Conservation (phyloP, 1,284 basidiomycete genomes). For the Cutaneotrichosporon cyanovorans region DNA sequence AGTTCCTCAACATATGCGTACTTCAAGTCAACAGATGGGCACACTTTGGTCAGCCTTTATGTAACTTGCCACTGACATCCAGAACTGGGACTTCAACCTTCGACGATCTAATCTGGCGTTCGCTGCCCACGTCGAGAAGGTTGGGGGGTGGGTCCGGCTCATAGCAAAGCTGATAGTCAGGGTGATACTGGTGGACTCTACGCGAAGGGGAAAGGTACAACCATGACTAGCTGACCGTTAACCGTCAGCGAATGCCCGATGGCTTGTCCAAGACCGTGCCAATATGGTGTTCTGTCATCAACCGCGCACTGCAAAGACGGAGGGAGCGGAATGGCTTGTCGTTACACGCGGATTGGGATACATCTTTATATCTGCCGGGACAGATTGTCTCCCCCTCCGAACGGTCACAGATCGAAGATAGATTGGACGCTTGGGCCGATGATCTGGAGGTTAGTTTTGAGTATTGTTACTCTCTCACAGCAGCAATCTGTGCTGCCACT, state of each 20-base stretch:
- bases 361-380: constrained; percentile 35
- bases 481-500: constrained; percentile 40
- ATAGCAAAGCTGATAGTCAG: constrained; percentile 45
- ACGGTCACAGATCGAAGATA: constrained; percentile 50
- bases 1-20: constrained; percentile 54
- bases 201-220: constrained; percentile 69
- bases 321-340: background rate
- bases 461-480: background rate
- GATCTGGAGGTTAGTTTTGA: constrained; percentile 51
- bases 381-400: constrained; percentile 42
- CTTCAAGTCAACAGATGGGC: constrained; percentile 97
- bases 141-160: constrained; percentile 53
- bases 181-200: constrained; percentile 84
- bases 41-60: constrained; percentile 53
- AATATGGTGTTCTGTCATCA: constrained; percentile 91
- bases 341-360: constrained; percentile 27
- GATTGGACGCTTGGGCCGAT: constrained; percentile 56
- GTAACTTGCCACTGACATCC: background rate
- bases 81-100: constrained; percentile 76
- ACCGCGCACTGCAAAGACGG: constrained; percentile 54
- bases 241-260: constrained; percentile 67
- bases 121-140: constrained; percentile 54
- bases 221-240: background rate
- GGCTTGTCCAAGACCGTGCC: constrained; percentile 91
- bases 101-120: constrained; percentile 79